These are phyloP conservation scores for Helotiales sp. DNA, from an alignment of 2,329 filamentous ascomycete genomes.

Conservation along the genomic window DNA sequence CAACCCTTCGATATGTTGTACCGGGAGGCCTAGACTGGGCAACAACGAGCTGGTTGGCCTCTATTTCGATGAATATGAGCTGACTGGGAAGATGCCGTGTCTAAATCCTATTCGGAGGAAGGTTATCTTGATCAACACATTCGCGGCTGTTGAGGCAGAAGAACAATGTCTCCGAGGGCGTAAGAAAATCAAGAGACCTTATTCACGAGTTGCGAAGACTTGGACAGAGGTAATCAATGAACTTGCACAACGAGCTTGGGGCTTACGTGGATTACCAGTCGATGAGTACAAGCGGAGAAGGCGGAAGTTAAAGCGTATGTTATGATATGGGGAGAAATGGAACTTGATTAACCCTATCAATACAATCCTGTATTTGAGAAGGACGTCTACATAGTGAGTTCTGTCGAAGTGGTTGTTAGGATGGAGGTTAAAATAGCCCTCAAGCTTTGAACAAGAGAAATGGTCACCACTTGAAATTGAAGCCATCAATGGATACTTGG, in stretches of 20 bases:
- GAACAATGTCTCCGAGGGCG: not conserved
- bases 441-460: not conserved
- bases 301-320: not conserved
- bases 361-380: not conserved
- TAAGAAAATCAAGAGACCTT: not conserved
- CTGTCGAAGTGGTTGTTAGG: no score
- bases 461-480: not conserved
- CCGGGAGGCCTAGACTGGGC: not conserved
- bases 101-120: not conserved
- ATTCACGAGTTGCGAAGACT: not conserved
- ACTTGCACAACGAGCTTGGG: not conserved
- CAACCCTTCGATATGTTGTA: no score
- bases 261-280: not conserved
- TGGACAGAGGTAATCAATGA: not conserved
- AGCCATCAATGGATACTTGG: not conserved
- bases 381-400: no score
- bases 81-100: not conserved
- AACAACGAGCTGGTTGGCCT: not conserved
- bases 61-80: conserved; percentile 1
- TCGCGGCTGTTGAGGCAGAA: not conserved
- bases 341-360: not conserved
- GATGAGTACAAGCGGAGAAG: not conserved
- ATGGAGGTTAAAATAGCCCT: no score
- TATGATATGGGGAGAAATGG: not conserved
- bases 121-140: not conserved